A percentile compares a stretch with the other conserved stretches of the same genome.
Conservation (phyloP, 495 filamentous ascomycete species). For the Tuber calosporum region DNA sequence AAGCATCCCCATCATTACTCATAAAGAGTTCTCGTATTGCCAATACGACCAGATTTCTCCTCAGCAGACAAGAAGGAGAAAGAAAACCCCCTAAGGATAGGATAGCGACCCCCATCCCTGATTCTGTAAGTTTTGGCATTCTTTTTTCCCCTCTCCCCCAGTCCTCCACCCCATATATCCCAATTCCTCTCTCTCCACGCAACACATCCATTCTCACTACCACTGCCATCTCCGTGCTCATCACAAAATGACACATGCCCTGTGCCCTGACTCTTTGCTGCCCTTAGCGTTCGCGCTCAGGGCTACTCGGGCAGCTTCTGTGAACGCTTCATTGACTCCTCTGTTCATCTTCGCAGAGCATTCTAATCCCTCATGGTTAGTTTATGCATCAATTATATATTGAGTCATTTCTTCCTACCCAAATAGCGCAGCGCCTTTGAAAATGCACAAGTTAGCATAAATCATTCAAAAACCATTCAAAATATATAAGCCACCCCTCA, state of each 20-base stretch:
- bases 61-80: neutral
- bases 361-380: slow-evolving; percentile 50
- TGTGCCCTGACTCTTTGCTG: slow-evolving; percentile 43
- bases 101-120: neutral
- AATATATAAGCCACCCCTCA: neutral
- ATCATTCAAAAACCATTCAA: slow-evolving; percentile 9
- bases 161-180: neutral
- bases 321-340: slow-evolving; percentile 96
- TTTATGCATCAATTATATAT: neutral
- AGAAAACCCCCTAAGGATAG: neutral
- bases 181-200: slow-evolving; percentile 2
- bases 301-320: slow-evolving; percentile 94
- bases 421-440: slow-evolving; percentile 76
- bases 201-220: neutral
- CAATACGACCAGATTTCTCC: slow-evolving; percentile 1
- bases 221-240: neutral
- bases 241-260: slow-evolving; percentile 31
- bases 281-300: slow-evolving; percentile 69
- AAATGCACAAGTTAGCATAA: slow-evolving; percentile 5
- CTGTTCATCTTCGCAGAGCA: slow-evolving; percentile 97
- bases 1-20: slow-evolving; percentile 17
- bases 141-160: neutral
- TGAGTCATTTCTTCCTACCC: slow-evolving; percentile 47
- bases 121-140: neutral
- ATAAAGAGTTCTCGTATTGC: slow-evolving; percentile 13